Evolutionary conservation across 768 basidiomycete genomes (phyloP), one percentile per base, ranked within the genome.

Genomic region (Myochromella boudieri): DNA sequence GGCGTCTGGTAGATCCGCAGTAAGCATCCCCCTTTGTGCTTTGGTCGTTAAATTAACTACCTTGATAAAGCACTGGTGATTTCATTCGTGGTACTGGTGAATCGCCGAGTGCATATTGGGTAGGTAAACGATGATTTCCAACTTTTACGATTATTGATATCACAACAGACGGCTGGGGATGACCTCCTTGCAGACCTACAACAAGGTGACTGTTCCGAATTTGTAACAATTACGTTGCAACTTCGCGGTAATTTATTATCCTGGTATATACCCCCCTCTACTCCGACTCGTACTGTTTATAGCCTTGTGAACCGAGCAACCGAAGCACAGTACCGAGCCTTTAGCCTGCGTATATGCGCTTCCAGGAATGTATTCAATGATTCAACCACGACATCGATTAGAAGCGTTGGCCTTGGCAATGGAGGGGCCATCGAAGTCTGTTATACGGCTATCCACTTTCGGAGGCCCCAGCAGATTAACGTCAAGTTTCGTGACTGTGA

Each of bases 221-320:
- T 31, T 17, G 28, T 49, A 7, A 33, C 25, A 7, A 39, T 63
- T 9, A 50, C 51, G 7, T 27, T 64, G 11, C 25, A 36, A 5
- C 48, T 59, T 46, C 6, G 39, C 6, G 49, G 48, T 2, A 29
- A 40, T 6, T 18, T 15, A 2, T 49, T 48, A 6, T 42, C 45
- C 1, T 64, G 59, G 60, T 28, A 46, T 17, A 48, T 64, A 6
- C 42, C 44, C 11, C 42, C 44, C 8, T 20, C 28, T 5, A 54
- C 57, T 0, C 43, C 57, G 6, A 54, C 47, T 39, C 53, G 58
- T 21, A 56, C 44, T 1, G 42, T 64, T 3, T 64, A 61, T 39
- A 37, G 42, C 9, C 53, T 64, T 18, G 62, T 44, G 0, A 52
- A 61, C 47, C 62, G 62, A 1, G 59, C 44, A 10, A 61, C 59